Base-by-base conservation (phyloP, 768 basidiomycete genomes). In the Tulasnella sp. region DNA sequence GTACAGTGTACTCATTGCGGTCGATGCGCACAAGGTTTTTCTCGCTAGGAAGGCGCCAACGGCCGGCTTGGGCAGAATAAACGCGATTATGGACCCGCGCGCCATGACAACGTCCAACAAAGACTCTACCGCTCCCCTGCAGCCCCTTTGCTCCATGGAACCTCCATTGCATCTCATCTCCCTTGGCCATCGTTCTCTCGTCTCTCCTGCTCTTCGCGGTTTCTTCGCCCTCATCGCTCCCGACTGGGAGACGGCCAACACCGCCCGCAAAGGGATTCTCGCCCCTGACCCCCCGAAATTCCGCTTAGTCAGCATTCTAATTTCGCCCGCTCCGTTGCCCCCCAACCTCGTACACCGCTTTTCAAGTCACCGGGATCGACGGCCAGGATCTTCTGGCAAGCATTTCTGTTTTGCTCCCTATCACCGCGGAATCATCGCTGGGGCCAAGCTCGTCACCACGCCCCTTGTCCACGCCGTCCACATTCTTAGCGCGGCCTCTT, bases 141-240 rank as follows among this genome's bases (percentile, higher is more conserved):
- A 40, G 35, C 71, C 39, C 71, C 32, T 2, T n/a, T 37, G 11
- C n/a, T 42, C 11, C 32, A 73, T 37, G 61, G 61, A 67, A 67
- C 61, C 15, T 67, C 29, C 71, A 39, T 23, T 75, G 20, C 48
- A 37, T 75, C 74, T 46, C 51, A 51, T 75, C 75, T 76, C 75
- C 57, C 75, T 76, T 48, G n/a, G 20, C 48, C 37, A 20, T 57
- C 39, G 32, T 46, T 57, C 51, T 48, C 74, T 40, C n/a, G 11
- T 57, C 55, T 23, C 6, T 7, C 61, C 13, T 29, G 61, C 61
- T 29, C 61, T 67, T 67, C 61, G 61, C 29, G 61, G 61, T 67
- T 67, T 29, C 61, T 67, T 67, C 61, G 61, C 61, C 61, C 61
- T 67, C 61, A 32, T 35, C 61, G 61, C 13, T 67, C 61, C 61